A percentile compares a stretch with the other conserved stretches of the same genome.
These are phyloP conservation scores for Penicillium maclennaniae DNA, from an alignment of 495 filamentous ascomycete species.

Conservation along the genomic window DNA sequence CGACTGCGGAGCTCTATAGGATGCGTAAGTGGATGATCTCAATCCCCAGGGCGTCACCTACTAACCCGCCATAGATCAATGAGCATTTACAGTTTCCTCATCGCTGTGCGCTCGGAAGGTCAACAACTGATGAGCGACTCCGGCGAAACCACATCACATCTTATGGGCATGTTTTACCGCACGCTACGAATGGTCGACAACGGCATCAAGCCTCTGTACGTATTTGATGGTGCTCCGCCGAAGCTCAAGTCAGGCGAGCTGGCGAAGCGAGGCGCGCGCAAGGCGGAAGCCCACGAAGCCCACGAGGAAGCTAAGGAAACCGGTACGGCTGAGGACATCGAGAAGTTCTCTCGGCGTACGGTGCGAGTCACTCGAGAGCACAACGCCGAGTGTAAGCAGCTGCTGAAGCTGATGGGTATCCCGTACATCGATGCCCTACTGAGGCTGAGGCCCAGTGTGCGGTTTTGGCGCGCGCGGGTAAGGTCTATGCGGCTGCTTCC, in stretches of 20 bases:
- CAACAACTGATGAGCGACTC: constrained; percentile 91
- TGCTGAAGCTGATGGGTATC: constrained; percentile 91
- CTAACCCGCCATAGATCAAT: constrained; percentile 66
- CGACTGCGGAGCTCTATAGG: constrained; percentile 41
- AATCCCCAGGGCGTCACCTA: not conserved
- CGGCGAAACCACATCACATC: constrained; percentile 93
- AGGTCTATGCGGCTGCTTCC: constrained; percentile 92
- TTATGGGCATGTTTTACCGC: constrained; percentile 99
- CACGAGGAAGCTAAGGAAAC: constrained; percentile 96
- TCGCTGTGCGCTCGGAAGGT: constrained; percentile 93
- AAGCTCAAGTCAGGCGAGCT: constrained; percentile 96
- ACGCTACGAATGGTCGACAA: constrained; percentile 97
- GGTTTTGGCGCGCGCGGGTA: constrained; percentile 81
- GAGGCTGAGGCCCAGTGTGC: constrained; percentile 98
- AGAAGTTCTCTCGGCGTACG: constrained; percentile 94
- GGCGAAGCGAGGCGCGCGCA: constrained; percentile 88
- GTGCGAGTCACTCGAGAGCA: constrained; percentile 95
- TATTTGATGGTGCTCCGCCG: constrained; percentile 94
- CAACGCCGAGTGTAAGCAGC: constrained; percentile 86
- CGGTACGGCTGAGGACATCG: constrained; percentile 91
- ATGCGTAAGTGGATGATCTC: constrained; percentile 64
- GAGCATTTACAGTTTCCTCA: constrained; percentile 98
- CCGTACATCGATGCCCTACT: constrained; percentile 90
- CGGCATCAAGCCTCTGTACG: constrained; percentile 96
- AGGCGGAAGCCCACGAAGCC: constrained; percentile 80